These are phyloP conservation scores for Globisporangium alternatum DNA, from an alignment of 352 stramenopile species.

Conservation along the genomic window DNA sequence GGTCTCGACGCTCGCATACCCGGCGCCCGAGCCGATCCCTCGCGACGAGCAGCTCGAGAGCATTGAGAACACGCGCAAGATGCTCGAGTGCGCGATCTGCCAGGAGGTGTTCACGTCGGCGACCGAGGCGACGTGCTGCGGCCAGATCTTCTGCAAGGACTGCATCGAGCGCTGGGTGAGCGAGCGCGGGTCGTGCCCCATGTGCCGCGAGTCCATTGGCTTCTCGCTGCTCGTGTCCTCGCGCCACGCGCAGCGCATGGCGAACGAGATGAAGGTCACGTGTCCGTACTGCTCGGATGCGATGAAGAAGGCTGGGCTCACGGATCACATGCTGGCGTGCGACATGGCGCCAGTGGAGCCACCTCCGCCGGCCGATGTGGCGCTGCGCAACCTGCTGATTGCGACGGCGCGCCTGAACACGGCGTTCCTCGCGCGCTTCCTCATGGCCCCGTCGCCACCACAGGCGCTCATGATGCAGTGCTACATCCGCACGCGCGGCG, in stretches of 20 bases:
- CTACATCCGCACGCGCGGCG: constrained; percentile 81
- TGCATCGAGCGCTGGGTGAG: constrained; percentile 85
- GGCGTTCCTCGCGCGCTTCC: constrained; percentile 50
- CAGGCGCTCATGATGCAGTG: constrained; percentile 81
- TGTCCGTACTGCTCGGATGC: constrained; percentile 59
- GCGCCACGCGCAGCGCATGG: constrained; percentile 77
- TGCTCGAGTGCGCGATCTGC: constrained; percentile 86
- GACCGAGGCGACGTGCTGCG: constrained; percentile 78
- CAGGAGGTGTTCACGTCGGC: constrained; percentile 76
- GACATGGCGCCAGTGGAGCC: constrained; percentile 72
- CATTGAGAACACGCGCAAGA: constrained; percentile 80
- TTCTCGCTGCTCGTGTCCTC: constrained; percentile 65
- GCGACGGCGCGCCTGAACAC: constrained; percentile 54
- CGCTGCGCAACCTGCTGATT: constrained; percentile 58
- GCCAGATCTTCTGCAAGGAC: constrained; percentile 83
- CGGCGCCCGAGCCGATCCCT: constrained; percentile 44
- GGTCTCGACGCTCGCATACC: constrained; percentile 65
- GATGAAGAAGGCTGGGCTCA: constrained; percentile 75
- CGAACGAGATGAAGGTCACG: constrained; percentile 80
- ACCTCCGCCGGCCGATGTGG: constrained; percentile 66
- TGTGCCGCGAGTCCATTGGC: constrained; percentile 74
- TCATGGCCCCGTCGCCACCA: constrained; percentile 52
- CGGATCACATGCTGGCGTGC: constrained; percentile 60
- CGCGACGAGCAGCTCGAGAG: constrained; percentile 77
- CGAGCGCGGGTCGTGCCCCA: constrained; percentile 73